Percentiles rank a stretch among this genome's conserved stretches.
phyloP scores from a whole-genome alignment of 306 rosid species.

The Ziziphus jujuba region DNA sequence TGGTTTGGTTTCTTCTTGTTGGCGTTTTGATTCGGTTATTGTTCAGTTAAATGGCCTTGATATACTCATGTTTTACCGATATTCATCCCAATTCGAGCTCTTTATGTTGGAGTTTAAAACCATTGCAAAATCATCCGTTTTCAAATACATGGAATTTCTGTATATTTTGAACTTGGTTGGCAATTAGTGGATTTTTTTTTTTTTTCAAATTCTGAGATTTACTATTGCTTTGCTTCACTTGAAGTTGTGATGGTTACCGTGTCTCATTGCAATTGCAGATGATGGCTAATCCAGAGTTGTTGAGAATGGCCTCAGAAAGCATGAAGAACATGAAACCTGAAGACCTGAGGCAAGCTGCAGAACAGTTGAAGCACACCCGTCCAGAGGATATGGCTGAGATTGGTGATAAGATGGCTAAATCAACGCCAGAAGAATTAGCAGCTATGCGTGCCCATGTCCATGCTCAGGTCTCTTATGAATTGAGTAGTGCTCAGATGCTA shows the following conservation, averaged over 20 bases:
- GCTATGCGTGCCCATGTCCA: constrained; percentile 71
- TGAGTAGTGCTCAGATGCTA: constrained; percentile 80
- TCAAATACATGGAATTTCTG: too few species aligned
- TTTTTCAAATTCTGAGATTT: constrained; percentile 1
- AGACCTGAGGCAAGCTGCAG: constrained; percentile 79
- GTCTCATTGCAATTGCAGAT: constrained; percentile 49
- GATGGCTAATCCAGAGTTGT: constrained; percentile 91
- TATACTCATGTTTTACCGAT: too few species aligned
- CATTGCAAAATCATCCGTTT: too few species aligned
- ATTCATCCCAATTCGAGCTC: background rate
- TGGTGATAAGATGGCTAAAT: constrained; percentile 84
- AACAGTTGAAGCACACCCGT: constrained; percentile 80
- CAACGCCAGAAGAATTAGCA: constrained; percentile 80
- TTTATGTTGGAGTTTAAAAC: background rate
- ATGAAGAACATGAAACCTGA: constrained; percentile 87
- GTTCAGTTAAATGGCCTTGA: too few species aligned
- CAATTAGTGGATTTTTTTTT: background rate
- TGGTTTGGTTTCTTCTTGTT: background rate
- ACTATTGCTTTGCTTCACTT: background rate
- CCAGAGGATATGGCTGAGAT: constrained; percentile 97
- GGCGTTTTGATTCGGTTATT: background rate
- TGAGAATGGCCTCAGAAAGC: constrained; percentile 93
- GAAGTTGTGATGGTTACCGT: constrained; percentile 3
- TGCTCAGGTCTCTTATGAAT: constrained; percentile 62
- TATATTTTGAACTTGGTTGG: background rate